Base-by-base conservation (phyloP, 176 grass and related monocot species). In the Saccharum spontaneum region DNA sequence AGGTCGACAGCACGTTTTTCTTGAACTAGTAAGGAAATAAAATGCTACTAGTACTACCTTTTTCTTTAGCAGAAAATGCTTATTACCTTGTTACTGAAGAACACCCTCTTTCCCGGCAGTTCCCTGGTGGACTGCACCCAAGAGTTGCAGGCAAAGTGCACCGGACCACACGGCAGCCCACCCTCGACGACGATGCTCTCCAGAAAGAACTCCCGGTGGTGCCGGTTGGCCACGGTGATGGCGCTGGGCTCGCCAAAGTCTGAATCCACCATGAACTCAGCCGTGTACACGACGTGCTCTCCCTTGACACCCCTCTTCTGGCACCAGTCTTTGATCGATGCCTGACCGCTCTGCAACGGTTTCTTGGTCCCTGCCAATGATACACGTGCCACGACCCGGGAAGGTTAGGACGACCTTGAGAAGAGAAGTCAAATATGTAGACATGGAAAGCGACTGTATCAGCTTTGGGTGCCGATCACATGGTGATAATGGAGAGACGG, bases 1-100 rank as follows among this genome's bases (percentile, higher is more conserved):
- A 67, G 45, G 65, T 31, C 49, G 68, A 80, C 31, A 54, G 33
- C 72, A 82, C 72, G 61, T 82, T 69, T 82, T 81, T 80, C 44
- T 33, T 57, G 52, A 69, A 73, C 33, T 36, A 45, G 33, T 11
- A 26, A 34, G 14, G 41, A 48, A 26, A 30, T 26, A 43, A 72
- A 48, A 48, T 48, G 13, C n/a, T 66, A 45, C 26, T 31, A 16
- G 63, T 16, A 48, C 41, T 17, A 10, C 41, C 24, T 46, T 46
- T 74, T 31, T 5, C 14, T 74, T 49, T 74, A 31, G 71, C 44
- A 78, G 7, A 2, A 72, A 67, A 83, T 57, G 76, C 2, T 80
- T 34, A 43, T 18, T 54, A 92, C 97, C 94, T 96, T 99, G 86
- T 96, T 96, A 81, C 89, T 96, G 89, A 99, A 99, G 84, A 99